Evolutionary conservation across 2,329 filamentous ascomycete species (phyloP), one percentile per base, ranked within the genome.

Genomic region (Tolypocladium album): DNA sequence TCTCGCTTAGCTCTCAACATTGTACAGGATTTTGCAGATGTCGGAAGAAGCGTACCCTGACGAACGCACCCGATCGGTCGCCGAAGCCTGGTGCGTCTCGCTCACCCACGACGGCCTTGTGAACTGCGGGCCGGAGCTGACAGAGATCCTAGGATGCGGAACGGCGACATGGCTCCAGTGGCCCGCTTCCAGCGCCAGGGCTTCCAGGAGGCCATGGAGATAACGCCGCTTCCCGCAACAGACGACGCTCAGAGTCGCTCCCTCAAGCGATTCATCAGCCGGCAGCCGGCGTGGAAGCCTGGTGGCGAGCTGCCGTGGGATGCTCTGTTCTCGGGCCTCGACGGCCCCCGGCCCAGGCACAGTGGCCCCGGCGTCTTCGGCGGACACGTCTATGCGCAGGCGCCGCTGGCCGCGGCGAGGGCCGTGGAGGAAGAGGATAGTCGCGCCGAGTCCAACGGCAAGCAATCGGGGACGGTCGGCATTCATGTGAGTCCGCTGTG

Each of bases 321-420:
- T 5, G 38, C 61, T 2, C 5, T 67, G 2, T 67, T 66, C 12
- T 56, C 43, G 0, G 58, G 61, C 3, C 34, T 59, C 34, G 55
- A 62, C 47, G 59, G 66, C 57, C 52, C 62, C 63, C 50, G 64
- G 56, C 40, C 67, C 64, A 24, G 47, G 22, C 58, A 58, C 38
- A 52, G 39, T 5, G 57, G 62, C 36, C 24, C 50, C 15, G 68
- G 69, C n/a, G 71, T 70, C 0, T 76, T 70, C 55, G 74, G 74
- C 7, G 74, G 73, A 6, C 69, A 72, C 31, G 74, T 76, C 38
- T 76, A 73, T 59, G 68, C 69, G 3, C 71, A 75, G 60, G 70
- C 74, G 17, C 64, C 74, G 9, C 63, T 76, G 8, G 74, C 73
- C 11, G 74, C 74, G 2, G 64, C 74, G 0, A 67, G 70, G 50